These are phyloP conservation scores for Xylariaceae sp. DNA, from an alignment of 2,329 filamentous ascomycete species.

Conservation along the genomic window DNA sequence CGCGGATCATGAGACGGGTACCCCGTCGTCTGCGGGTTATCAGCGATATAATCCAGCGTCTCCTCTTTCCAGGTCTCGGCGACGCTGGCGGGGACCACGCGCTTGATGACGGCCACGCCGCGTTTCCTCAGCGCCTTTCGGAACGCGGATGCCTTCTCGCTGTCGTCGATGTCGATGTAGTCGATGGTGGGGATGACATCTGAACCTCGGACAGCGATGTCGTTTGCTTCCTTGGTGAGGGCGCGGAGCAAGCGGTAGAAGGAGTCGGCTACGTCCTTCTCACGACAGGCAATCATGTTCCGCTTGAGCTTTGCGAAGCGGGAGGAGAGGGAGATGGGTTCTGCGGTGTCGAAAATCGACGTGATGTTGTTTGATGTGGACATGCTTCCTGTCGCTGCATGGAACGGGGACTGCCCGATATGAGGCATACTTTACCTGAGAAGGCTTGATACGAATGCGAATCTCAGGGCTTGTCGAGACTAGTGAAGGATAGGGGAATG, in stretches of 20 bases:
- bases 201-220: slow-evolving; percentile 32
- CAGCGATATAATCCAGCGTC: slow-evolving; percentile 56
- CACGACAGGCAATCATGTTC: slow-evolving; percentile 35
- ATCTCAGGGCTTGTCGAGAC: not conserved
- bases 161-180: slow-evolving; percentile 35
- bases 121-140: slow-evolving; percentile 42
- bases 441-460: not conserved
- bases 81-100: slow-evolving; percentile 58
- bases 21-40: slow-evolving; percentile 54
- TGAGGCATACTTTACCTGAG: slow-evolving; percentile 1
- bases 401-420: slow-evolving; percentile 4
- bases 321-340: slow-evolving; percentile 36
- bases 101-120: slow-evolving; percentile 59
- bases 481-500: not conserved
- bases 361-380: slow-evolving; percentile 12
- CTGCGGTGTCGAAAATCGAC: slow-evolving; percentile 32
- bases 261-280: slow-evolving; percentile 35
- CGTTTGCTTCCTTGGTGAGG: slow-evolving; percentile 35
- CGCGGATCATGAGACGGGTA: slow-evolving; percentile 61
- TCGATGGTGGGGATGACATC: slow-evolving; percentile 39
- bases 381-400: slow-evolving; percentile 15
- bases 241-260: slow-evolving; percentile 37
- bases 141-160: slow-evolving; percentile 25
- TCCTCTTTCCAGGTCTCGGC: slow-evolving; percentile 61
- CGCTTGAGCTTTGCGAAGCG: slow-evolving; percentile 41